These are phyloP conservation scores for Trichophyton benhamiae DNA, from an alignment of 2,329 filamentous ascomycete genomes.

Conservation along the genomic window DNA sequence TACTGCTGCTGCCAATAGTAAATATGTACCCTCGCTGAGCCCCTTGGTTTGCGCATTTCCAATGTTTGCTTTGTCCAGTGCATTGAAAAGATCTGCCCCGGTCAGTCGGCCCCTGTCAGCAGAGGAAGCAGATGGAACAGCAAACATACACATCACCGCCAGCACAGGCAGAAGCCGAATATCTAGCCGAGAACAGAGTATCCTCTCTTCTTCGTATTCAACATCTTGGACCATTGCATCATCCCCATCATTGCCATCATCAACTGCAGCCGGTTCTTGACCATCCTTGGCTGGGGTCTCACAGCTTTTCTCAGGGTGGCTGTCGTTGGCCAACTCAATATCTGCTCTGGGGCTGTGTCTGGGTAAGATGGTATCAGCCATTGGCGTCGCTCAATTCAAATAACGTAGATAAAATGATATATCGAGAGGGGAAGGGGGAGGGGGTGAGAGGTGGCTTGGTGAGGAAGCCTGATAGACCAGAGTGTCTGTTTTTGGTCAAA, in stretches of 20 bases:
- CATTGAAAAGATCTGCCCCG: slow-evolving; percentile 41
- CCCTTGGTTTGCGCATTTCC: slow-evolving; percentile 48
- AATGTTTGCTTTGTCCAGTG: slow-evolving; percentile 39
- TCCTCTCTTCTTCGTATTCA: slow-evolving; percentile 36
- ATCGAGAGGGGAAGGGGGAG: too few relatives aligned
- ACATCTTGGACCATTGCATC: slow-evolving; percentile 24
- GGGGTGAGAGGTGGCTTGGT: neutral
- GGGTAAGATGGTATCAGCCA: neutral
- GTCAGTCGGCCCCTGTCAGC: slow-evolving; percentile 5
- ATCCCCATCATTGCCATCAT: neutral
- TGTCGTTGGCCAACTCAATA: neutral
- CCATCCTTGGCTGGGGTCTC: neutral
- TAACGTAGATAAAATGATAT: neutral
- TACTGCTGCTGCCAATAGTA: neutral
- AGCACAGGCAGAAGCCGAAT: slow-evolving; percentile 43
- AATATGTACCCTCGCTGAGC: slow-evolving; percentile 27
- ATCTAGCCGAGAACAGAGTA: slow-evolving; percentile 44
- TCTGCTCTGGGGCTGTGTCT: neutral
- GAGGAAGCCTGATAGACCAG: neutral
- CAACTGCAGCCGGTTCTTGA: neutral
- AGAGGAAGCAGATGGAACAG: neutral
- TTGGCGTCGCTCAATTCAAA: neutral
- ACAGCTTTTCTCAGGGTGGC: neutral
- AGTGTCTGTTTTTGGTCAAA: neutral
- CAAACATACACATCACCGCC: slow-evolving; percentile 42